Evolutionary conservation across 2,329 filamentous ascomycete species (phyloP).

Genomic region (Fusarium torulosum): DNA sequence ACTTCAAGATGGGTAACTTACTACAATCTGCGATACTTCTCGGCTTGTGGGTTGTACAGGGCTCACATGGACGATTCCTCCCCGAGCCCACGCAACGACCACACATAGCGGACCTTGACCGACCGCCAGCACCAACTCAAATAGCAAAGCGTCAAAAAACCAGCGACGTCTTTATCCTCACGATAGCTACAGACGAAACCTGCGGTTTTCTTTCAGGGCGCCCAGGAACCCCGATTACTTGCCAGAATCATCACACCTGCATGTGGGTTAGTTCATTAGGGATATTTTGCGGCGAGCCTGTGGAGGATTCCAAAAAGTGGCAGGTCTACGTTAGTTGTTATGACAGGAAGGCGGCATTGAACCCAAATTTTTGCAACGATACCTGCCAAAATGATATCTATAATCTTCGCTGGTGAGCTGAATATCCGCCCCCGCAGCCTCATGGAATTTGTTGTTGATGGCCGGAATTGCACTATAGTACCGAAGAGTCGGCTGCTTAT

Average conservation of each 20-base stretch:
- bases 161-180: background rate
- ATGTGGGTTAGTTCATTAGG: background rate
- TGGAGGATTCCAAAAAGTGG: background rate
- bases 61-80: background rate
- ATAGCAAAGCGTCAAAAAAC: background rate
- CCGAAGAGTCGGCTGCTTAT: conserved; percentile 3
- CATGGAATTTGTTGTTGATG: background rate
- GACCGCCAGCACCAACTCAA: background rate
- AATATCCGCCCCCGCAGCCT: too few species aligned
- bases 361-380: background rate
- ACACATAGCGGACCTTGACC: background rate
- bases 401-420: conserved; percentile 4
- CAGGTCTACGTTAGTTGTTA: background rate
- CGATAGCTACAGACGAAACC: background rate
- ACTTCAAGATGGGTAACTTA: background rate
- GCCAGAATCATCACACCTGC: background rate
- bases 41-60: background rate
- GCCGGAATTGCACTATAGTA: background rate
- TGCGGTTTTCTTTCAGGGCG: conserved; percentile 2
- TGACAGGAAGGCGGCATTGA: background rate
- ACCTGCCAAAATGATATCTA: background rate
- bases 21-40: background rate
- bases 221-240: background rate
- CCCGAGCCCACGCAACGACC: background rate
- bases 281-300: background rate